Evolutionary conservation across 208 protist genomes (phyloP).

Genomic region (Leptomonas seymouri): DNA sequence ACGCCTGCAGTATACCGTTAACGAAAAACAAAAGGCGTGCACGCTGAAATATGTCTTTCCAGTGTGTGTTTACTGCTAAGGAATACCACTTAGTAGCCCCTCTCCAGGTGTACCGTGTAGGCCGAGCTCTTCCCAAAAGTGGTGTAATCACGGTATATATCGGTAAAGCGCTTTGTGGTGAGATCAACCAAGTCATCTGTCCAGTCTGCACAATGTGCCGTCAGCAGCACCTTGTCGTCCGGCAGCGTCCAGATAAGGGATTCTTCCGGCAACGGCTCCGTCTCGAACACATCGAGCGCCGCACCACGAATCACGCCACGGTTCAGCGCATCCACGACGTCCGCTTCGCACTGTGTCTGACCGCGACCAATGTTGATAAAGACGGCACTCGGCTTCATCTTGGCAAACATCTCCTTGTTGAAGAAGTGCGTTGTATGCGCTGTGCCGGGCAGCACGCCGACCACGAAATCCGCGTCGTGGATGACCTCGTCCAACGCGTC

Average conservation of each 20-base stretch:
- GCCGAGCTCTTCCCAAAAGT: slow-evolving; percentile 15
- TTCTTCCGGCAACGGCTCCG: slow-evolving; percentile 64
- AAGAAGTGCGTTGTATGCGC: slow-evolving; percentile 75
- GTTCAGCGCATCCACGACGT: slow-evolving; percentile 66
- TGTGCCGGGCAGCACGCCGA: slow-evolving; percentile 80
- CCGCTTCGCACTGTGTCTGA: slow-evolving; percentile 62
- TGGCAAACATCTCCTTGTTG: slow-evolving; percentile 67
- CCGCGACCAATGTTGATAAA: slow-evolving; percentile 92
- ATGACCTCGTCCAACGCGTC: slow-evolving; percentile 57
- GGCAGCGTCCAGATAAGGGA: slow-evolving; percentile 72
- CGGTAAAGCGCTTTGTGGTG: slow-evolving; percentile 36
- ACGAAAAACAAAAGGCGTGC: slow-evolving; percentile 12
- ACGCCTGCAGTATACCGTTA: slow-evolving; percentile 7
- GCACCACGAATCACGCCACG: slow-evolving; percentile 67
- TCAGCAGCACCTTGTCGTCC: slow-evolving; percentile 73
- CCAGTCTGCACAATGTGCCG: slow-evolving; percentile 63
- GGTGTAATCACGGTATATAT: slow-evolving; percentile 23
- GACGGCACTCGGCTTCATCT: slow-evolving; percentile 79
- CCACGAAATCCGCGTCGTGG: slow-evolving; percentile 83
- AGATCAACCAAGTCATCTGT: slow-evolving; percentile 30
- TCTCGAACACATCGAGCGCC: slow-evolving; percentile 82
- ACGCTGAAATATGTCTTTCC: no score
- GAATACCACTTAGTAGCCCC: slow-evolving; percentile 33
- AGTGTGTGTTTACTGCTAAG: neutral
- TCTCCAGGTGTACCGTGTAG: slow-evolving; percentile 40